A percentile compares a stretch with the other conserved stretches of the same genome.
Evolutionary conservation across 768 basidiomycete genomes (phyloP).

Genomic region (Kwoniella shandongensis): DNA sequence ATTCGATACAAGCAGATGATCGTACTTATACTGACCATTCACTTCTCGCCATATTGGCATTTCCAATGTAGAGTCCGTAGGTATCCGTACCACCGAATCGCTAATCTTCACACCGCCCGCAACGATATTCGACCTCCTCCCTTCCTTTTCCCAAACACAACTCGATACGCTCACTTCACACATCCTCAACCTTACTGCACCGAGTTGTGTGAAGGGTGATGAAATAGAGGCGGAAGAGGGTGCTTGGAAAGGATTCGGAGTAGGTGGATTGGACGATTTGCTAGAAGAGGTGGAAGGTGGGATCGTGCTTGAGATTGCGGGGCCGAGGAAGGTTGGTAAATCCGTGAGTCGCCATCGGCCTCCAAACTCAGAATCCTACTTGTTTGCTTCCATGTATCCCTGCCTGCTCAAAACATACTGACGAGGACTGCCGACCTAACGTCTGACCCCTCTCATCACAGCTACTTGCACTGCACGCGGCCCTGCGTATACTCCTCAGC

Average conservation of each 20-base stretch:
- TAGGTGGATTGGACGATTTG: constrained; percentile 30
- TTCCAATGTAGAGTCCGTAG: constrained; percentile 35
- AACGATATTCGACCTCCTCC: constrained; percentile 20
- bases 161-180: constrained; percentile 25
- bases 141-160: constrained; percentile 9
- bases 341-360: constrained; percentile 26
- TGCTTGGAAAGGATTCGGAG: constrained; percentile 36
- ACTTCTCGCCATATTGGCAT: too few species aligned
- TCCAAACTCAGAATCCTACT: too few species aligned
- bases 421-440: too few species aligned
- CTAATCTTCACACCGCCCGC: constrained; percentile 34
- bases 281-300: constrained; percentile 36
- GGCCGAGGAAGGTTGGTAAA: constrained; percentile 40
- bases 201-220: neutral
- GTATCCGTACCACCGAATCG: constrained; percentile 43
- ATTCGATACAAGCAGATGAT: too few species aligned
- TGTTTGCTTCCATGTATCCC: neutral
- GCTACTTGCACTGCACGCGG: constrained; percentile 47
- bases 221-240: neutral
- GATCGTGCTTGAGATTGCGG: constrained; percentile 39
- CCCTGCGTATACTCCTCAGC: constrained; percentile 22
- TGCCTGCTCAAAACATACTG: neutral
- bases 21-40: too few species aligned
- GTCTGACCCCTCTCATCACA: too few species aligned
- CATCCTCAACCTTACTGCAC: constrained; percentile 23